These are phyloP conservation scores for Aspergillus unguis DNA, from an alignment of 2,329 filamentous ascomycete genomes.

Conservation along the genomic window DNA sequence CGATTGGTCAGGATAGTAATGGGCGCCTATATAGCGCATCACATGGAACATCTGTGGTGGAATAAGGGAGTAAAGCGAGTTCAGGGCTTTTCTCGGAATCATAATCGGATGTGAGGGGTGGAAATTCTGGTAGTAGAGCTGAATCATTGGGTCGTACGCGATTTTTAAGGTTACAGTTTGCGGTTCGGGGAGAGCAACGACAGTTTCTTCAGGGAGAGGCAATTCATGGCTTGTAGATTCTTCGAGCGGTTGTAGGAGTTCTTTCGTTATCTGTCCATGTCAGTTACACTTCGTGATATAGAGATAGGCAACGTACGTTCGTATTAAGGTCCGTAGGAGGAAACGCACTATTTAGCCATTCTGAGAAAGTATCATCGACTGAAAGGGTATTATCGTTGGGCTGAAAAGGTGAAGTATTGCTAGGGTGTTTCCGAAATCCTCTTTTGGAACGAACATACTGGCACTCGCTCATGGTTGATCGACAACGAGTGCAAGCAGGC, in stretches of 20 bases:
- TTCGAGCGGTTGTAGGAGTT: conserved; percentile 14
- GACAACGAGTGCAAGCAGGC: conserved; percentile 43
- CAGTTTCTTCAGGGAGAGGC: conserved; percentile 7
- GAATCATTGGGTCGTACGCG: conserved; percentile 32
- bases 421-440: conserved; percentile 25
- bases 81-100: conserved; percentile 39
- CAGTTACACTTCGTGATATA: background rate
- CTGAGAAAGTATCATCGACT: conserved; percentile 12
- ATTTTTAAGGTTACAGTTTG: conserved; percentile 12
- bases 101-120: conserved; percentile 51
- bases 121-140: conserved; percentile 52
- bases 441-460: conserved; percentile 48
- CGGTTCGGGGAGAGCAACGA: background rate
- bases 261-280: conserved; percentile 11
- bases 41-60: conserved; percentile 44
- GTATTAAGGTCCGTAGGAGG: conserved; percentile 14
- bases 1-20: conserved; percentile 41
- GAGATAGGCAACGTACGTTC: background rate
- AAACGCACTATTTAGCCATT: conserved; percentile 16
- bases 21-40: conserved; percentile 51
- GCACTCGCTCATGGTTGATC: conserved; percentile 41
- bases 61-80: conserved; percentile 32
- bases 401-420: background rate
- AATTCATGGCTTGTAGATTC: conserved; percentile 7
- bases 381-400: conserved; percentile 14